Percentiles rank a stretch among this genome's conserved stretches.
Evolutionary conservation across 208 protist genomes (phyloP).

Genomic region (Herpetomonas tarakana): DNA sequence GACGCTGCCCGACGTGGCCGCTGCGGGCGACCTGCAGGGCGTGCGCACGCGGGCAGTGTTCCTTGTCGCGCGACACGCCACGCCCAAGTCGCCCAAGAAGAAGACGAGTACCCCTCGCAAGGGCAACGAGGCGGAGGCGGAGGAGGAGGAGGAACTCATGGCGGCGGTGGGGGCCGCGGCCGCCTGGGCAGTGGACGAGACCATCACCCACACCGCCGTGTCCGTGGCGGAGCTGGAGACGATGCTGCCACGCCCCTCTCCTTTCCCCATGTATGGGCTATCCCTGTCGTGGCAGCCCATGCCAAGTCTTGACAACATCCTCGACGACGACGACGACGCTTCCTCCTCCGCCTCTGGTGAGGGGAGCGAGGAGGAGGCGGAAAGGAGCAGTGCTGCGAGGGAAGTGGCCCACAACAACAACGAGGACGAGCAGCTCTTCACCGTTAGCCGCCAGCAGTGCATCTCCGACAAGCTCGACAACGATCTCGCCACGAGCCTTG

Average conservation of each 20-base stretch:
- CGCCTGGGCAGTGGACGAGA: slow-evolving; percentile 5
- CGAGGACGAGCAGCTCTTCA: neutral
- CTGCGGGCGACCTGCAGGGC: slow-evolving; percentile 61
- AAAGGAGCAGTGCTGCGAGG: neutral
- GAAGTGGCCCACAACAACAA: neutral
- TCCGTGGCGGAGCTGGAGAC: slow-evolving; percentile 17
- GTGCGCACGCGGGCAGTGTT: slow-evolving; percentile 71
- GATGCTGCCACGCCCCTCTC: neutral
- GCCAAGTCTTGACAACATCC: neutral
- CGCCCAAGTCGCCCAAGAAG: slow-evolving; percentile 4
- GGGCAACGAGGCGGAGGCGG: slow-evolving; percentile 6
- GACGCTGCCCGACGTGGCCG: slow-evolving; percentile 68
- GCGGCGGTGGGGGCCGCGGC: neutral
- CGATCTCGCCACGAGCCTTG: slow-evolving; percentile 59
- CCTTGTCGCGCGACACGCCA: slow-evolving; percentile 31
- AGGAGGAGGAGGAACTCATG: neutral
- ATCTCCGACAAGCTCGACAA: slow-evolving; percentile 44
- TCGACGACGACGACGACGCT: neutral
- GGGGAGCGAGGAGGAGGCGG: neutral
- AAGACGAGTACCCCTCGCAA: neutral
- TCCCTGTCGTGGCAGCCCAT: slow-evolving; percentile 4
- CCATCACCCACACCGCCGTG: slow-evolving; percentile 7
- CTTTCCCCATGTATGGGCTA: neutral
- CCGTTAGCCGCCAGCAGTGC: neutral
- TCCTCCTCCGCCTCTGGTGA: neutral